phyloP scores from a whole-genome alignment of 2,329 filamentous ascomycete genomes.

The Septoria linicola region DNA sequence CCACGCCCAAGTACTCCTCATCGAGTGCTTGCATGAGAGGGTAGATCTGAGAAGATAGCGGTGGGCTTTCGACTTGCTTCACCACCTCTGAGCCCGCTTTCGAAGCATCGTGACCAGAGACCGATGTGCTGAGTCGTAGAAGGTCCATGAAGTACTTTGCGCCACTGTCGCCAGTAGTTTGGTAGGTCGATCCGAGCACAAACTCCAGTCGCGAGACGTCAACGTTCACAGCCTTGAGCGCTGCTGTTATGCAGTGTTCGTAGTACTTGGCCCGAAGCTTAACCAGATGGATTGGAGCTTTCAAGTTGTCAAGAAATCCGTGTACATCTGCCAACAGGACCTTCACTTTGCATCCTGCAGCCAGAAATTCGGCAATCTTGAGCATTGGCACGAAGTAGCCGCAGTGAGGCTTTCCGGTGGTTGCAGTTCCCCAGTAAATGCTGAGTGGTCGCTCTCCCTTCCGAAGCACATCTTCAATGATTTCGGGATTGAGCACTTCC shows the following conservation, averaged over 20 bases:
- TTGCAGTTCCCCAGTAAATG: conserved; percentile 87
- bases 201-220: conserved; percentile 77
- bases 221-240: conserved; percentile 76
- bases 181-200: conserved; percentile 66
- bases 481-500: conserved; percentile 80
- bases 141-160: conserved; percentile 80
- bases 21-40: conserved; percentile 87
- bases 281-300: conserved; percentile 81
- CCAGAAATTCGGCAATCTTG: conserved; percentile 85
- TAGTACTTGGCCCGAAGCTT: conserved; percentile 83
- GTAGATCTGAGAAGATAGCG: conserved; percentile 74
- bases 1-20: conserved; percentile 83
- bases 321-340: conserved; percentile 51
- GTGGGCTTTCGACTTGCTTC: conserved; percentile 79
- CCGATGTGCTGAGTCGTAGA: conserved; percentile 69
- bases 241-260: conserved; percentile 68
- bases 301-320: conserved; percentile 61
- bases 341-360: conserved; percentile 71
- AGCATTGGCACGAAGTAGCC: conserved; percentile 87
- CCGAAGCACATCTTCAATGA: conserved; percentile 70
- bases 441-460: conserved; percentile 69
- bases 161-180: conserved; percentile 64
- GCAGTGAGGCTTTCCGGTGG: conserved; percentile 82
- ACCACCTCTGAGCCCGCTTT: conserved; percentile 92
- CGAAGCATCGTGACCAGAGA: conserved; percentile 77